phyloP scores from a whole-genome alignment of 1,284 basidiomycete genomes.

The Pseudozyma hubeiensis region DNA sequence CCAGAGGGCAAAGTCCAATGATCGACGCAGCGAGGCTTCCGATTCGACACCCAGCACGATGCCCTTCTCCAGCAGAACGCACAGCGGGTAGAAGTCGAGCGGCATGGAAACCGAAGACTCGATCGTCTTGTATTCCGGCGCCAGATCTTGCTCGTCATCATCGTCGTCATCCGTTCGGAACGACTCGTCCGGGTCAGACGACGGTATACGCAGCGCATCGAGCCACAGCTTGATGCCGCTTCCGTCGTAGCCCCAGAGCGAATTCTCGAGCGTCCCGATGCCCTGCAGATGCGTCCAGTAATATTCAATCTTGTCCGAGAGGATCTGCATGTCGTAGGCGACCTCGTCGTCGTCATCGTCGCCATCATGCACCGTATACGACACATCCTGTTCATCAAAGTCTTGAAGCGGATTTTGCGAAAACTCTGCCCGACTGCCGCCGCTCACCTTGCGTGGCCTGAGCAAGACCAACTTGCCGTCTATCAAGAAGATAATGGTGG shows the following conservation, averaged over 20 bases:
- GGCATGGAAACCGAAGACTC: conserved; percentile 91
- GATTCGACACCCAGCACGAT: conserved; percentile 97
- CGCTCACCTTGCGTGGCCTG: conserved; percentile 68
- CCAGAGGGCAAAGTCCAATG: conserved; percentile 90
- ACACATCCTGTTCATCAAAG: conserved; percentile 21
- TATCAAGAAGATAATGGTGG: conserved; percentile 95
- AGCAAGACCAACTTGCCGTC: conserved; percentile 91
- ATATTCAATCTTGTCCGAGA: conserved; percentile 94
- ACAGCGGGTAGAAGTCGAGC: conserved; percentile 93
- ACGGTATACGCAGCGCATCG: conserved; percentile 86
- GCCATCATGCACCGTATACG: conserved; percentile 7
- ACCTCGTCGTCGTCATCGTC: conserved; percentile 77
- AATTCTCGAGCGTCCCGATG: conserved; percentile 92
- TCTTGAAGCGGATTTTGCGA: conserved; percentile 13
- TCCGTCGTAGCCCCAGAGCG: conserved; percentile 96
- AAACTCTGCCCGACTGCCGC: conserved; percentile 2
- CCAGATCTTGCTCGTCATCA: conserved; percentile 62
- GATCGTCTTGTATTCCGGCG: conserved; percentile 74
- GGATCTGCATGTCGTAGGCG: conserved; percentile 96
- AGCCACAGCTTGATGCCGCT: conserved; percentile 90
- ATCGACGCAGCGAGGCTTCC: conserved; percentile 80
- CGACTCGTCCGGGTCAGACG: conserved; percentile 24
- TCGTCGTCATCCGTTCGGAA: conserved; percentile 35
- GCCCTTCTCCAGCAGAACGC: conserved; percentile 97
- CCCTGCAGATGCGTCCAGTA: conserved; percentile 98